phyloP scores from a whole-genome alignment of 805 yeast genomes.

The Wickerhamomyces xylosicus region DNA sequence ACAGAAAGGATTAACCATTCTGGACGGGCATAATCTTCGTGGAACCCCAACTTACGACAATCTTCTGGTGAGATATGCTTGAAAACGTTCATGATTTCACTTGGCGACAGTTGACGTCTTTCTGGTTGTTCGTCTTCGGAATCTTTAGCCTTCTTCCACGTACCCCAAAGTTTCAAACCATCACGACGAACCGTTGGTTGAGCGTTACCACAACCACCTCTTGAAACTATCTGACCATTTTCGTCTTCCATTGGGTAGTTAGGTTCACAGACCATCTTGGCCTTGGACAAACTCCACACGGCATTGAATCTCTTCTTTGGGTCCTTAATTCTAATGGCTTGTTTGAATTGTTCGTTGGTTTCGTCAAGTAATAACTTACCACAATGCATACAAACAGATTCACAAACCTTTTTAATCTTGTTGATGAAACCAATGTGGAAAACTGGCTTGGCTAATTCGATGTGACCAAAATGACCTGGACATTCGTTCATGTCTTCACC shows the following conservation, averaged over 20 bases:
- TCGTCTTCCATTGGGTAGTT: conserved; percentile 63
- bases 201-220: conserved; percentile 97
- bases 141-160: conserved; percentile 88
- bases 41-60: conserved; percentile 73
- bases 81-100: conserved; percentile 85
- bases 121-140: conserved; percentile 82
- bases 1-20: conserved; percentile 98
- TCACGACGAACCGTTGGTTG: conserved; percentile 96
- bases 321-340: conserved; percentile 80
- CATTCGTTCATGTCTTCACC: conserved; percentile 99
- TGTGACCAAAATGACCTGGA: conserved; percentile 99
- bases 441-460: conserved; percentile 96
- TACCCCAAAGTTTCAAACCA: conserved; percentile 92
- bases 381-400: conserved; percentile 97
- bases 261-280: conserved; percentile 93
- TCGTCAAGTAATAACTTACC: conserved; percentile 90
- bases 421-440: conserved; percentile 94
- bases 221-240: conserved; percentile 35
- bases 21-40: conserved; percentile 94
- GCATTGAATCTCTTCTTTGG: conserved; percentile 95
- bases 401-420: conserved; percentile 90
- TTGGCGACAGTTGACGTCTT: conserved; percentile 76
- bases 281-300: conserved; percentile 86
- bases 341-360: conserved; percentile 57
- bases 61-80: conserved; percentile 85